Evolutionary conservation across 768 basidiomycete species (phyloP), one percentile per base, ranked within the genome.

Genomic region (Suillus luteus): DNA sequence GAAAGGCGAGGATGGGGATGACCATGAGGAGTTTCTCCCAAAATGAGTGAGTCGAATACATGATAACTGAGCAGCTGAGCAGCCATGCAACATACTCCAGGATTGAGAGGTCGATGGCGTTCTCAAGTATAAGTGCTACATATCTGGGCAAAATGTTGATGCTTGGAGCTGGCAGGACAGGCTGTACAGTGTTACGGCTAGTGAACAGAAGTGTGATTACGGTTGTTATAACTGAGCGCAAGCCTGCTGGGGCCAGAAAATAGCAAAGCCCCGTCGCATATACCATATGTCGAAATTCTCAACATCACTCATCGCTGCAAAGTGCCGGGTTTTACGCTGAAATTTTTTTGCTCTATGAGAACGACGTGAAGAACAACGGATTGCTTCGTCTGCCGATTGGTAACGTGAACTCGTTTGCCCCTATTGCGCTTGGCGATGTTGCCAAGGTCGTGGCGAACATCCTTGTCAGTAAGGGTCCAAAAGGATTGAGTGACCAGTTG

Each of bases 251-350:
- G 31, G n/a, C 19, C 3, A 55, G 19, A n/a, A 55, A 12, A 55
- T 55, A 55, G 33, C n/a, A 55, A 55, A 55, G 33, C 33, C 54
- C 54, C 12, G 33, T 55, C 1, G 19, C 19, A 55, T 14, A 55
- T 11, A n/a, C n/a, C n/a, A n/a, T n/a, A n/a, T n/a, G n/a, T n/a
- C n/a, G 5, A 22, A 12, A 17, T 22, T 24, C 24, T 40, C 3
- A 1, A 43, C 38, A 14, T 27, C 44, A 17, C 55, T 43, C 24
- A 43, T 49, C 17, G 17, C 49, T 59, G 11, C 15, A 14, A 54
- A 70, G 72, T 27, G 72, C 74, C 5, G 72, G 73, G 5, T 73
- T 72, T 66, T 75, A 75, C 59, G 66, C 71, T 11, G 74, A 75
- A 67, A 74, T 73, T 67, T 64, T 73, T n/a, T 64, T 73, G 38